Evolutionary conservation across 2,329 filamentous ascomycete species (phyloP).

Genomic region (Madurella mycetomatis): DNA sequence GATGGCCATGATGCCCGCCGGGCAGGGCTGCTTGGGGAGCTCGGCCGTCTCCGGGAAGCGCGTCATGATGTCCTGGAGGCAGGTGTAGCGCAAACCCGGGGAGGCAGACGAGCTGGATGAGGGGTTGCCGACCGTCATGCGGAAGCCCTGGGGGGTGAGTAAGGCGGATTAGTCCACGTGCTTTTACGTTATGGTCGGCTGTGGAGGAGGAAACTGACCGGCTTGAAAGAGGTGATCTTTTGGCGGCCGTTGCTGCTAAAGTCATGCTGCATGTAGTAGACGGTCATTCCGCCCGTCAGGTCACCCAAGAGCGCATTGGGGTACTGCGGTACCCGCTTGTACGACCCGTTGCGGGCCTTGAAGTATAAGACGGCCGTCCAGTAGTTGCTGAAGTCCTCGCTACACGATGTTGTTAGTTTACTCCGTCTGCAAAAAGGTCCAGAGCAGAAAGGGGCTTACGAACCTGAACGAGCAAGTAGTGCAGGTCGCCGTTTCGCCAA

Average conservation of each 20-base stretch:
- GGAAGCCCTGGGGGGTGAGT: slow-evolving; percentile 34
- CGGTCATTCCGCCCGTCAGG: slow-evolving; percentile 23
- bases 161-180: neutral
- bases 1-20: slow-evolving; percentile 40
- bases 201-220: slow-evolving; percentile 26
- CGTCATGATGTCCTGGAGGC: slow-evolving; percentile 37
- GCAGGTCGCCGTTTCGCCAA: slow-evolving; percentile 21
- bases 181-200: neutral
- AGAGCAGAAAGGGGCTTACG: neutral
- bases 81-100: slow-evolving; percentile 39
- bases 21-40: slow-evolving; percentile 38
- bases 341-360: slow-evolving; percentile 26
- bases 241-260: slow-evolving; percentile 33
- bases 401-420: neutral
- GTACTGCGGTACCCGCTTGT: slow-evolving; percentile 25
- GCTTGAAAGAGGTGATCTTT: slow-evolving; percentile 40
- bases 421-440: neutral
- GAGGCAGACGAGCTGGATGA: slow-evolving; percentile 28
- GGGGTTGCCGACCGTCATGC: slow-evolving; percentile 39
- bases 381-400: slow-evolving; percentile 29
- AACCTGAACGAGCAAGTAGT: slow-evolving; percentile 25
- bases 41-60: slow-evolving; percentile 39
- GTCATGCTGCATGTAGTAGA: slow-evolving; percentile 27
- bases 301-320: slow-evolving; percentile 17
- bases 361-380: slow-evolving; percentile 30